A percentile compares a stretch with the other conserved stretches of the same genome.
Evolutionary conservation across 257 asterid genomes (phyloP).

Genomic region (Solanum piurae): DNA sequence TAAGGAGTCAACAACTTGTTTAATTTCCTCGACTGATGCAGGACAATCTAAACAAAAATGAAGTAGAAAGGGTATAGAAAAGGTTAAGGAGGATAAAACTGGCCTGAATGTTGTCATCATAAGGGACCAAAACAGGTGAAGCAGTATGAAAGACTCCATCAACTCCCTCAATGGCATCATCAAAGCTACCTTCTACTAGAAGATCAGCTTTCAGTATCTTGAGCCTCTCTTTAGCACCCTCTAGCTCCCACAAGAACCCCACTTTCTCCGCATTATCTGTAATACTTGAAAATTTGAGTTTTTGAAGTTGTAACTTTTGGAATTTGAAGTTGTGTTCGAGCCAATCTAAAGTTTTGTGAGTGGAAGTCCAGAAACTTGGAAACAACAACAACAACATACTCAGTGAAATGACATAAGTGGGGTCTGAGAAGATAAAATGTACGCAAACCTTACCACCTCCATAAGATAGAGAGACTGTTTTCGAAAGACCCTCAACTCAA

Average conservation of each 20-base stretch:
- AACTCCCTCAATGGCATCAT: conserved; percentile 65
- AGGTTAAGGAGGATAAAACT: background rate
- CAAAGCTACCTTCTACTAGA: conserved; percentile 70
- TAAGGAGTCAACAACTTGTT: background rate
- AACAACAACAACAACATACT: no score
- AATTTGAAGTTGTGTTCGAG: no score
- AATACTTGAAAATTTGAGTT: background rate
- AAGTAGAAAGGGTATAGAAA: background rate
- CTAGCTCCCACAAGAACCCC: conserved; percentile 58
- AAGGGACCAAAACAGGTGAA: conserved; percentile 66
- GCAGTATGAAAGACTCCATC: conserved; percentile 93
- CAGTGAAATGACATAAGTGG: no score
- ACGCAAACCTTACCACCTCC: no score
- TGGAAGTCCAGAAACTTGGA: no score
- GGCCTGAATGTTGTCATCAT: conserved; percentile 53
- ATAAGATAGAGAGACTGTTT: no score
- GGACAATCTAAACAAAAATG: background rate
- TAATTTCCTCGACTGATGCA: no score
- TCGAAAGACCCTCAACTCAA: no score
- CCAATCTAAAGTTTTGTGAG: no score
- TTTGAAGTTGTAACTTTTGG: no score
- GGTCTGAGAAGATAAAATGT: no score
- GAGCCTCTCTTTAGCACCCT: conserved; percentile 87
- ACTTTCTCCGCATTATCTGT: conserved; percentile 55
- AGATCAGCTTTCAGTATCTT: conserved; percentile 65